Conservation (phyloP, 192 early-diverging fungal species). For the Mortierella alpina region DNA sequence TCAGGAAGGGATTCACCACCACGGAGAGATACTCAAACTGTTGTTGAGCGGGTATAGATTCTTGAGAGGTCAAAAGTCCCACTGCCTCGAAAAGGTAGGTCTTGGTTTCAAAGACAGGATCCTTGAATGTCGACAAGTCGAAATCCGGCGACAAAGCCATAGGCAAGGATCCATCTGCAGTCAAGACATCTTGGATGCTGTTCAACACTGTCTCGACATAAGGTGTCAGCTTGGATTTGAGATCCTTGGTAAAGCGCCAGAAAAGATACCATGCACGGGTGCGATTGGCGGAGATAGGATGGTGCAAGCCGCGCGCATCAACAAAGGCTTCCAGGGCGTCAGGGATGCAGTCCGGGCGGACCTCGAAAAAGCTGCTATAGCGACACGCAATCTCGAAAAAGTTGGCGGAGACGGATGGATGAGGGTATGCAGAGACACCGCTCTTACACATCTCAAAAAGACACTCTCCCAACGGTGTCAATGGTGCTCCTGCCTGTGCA, state of each 20-base stretch:
- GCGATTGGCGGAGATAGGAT: conserved; percentile 75
- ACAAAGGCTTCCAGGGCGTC: conserved; percentile 80
- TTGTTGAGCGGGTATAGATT: conserved; percentile 69
- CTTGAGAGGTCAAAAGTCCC: conserved; percentile 90
- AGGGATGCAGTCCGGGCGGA: conserved; percentile 70
- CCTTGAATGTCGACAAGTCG: conserved; percentile 59
- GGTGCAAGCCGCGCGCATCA: conserved; percentile 80
- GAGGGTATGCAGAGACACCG: conserved; percentile 79
- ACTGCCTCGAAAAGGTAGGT: conserved; percentile 92
- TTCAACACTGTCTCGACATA: conserved; percentile 73
- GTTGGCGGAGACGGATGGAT: conserved; percentile 74
- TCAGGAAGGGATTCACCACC: conserved; percentile 82
- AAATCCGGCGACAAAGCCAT: conserved; percentile 54
- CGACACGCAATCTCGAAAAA: conserved; percentile 82
- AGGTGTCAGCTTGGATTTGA: conserved; percentile 65
- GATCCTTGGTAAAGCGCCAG: conserved; percentile 80
- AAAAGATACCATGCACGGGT: conserved; percentile 90
- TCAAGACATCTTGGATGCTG: conserved; percentile 77
- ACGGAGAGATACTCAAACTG: conserved; percentile 80
- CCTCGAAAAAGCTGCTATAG: conserved; percentile 79
- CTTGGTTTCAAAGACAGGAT: conserved; percentile 71
- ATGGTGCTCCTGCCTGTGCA: conserved; percentile 31
- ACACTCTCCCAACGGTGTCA: conserved; percentile 48
- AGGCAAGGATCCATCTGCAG: conserved; percentile 72
- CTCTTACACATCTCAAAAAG: conserved; percentile 48